Evolutionary conservation across 805 yeast species (phyloP), one percentile per base, ranked within the genome.

Genomic region (Zygosaccharomyces bisporus): DNA sequence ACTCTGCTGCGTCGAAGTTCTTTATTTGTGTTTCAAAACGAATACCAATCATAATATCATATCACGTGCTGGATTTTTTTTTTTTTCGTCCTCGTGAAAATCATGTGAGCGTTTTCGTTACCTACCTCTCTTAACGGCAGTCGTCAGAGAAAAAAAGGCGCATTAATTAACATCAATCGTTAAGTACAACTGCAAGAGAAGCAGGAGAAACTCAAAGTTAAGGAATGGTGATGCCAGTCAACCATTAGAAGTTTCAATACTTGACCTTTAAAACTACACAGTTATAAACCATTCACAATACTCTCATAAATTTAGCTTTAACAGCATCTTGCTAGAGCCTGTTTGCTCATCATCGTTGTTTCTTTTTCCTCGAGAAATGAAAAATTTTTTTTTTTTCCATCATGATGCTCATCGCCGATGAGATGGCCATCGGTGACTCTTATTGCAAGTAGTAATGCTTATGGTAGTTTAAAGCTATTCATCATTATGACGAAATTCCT

Each of bases 81-180:
- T n/a, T n/a, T n/a, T n/a, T n/a, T n/a, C n/a, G n/a, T n/a, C 25
- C 25, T 21, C 25, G 25, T 21, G 25, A 6, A 6, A 21, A 21
- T 6, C 25, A 21, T 9, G 9, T 21, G 25, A 21, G 8, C 9
- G 6, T 21, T 35, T 35, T 19, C 27, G 10, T 39, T 29, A 33
- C 38, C n/a, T n/a, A n/a, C n/a, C n/a, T n/a, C n/a, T 32, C 29
- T 40, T 32, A 32, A 40, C 27, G 43, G 43, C 43, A 40, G 34
- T 33, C 13, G 13, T 32, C 43, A 36, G 43, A 40, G 43, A 40
- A 32, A 29, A 32, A 27, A 27, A 31, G 43, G 34, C 43, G 43
- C 37, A 18, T 13, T 21, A 20, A 21, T 31, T 10, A 23, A n/a
- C 13, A 16, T 27, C 21, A 30, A 14, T 30, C 43, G 25, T 40